Base-by-base conservation (phyloP, 176 grass and related monocot genomes). In the Phragmites australis region DNA sequence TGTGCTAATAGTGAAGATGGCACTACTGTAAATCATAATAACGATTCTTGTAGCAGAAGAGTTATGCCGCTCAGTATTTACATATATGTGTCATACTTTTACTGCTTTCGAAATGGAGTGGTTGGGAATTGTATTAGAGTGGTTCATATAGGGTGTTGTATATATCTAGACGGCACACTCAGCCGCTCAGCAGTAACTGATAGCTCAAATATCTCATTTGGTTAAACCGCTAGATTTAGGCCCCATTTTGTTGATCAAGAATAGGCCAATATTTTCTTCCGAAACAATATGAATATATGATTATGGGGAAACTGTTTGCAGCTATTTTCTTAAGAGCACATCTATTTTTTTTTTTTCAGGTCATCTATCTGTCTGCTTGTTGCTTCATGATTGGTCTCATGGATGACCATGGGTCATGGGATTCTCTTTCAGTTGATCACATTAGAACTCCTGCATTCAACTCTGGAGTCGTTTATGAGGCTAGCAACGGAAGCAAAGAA, bases 341-440 rank as follows among this genome's bases (percentile, higher is more conserved):
- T 78, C 0, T 56, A 27, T 68, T 9, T 73, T 77, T 87, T 73
- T 77, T 87, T 65, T 61, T 88, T 68, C 86, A 91, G 89, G 85
- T 66, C 61, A 87, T 85, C 60, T 17, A 10, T 31, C 11, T 76
- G 25, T 40, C 1, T 69, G 39, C 63, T 42, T 68, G 17, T 50
- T 32, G 8, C 25, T 54, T 68, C 16, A 82, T 80, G 51, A 62
- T 53, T 69, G 18, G 13, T 51, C 61, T 84, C 32, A 89, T 89
- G 84, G 91, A 93, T 13, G 77, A 83, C 45, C 53, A 89, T 82
- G 75, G 76, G 6, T 68, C 81, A 27, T 85, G 84, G 82, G 86
- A 88, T 65, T 80, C 79, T 79, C 66, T 79, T 75, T 74, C 72
- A 45, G 66, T 79, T 74, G 78, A 54, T 55, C 82, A 55, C n/a